phyloP scores from a whole-genome alignment of 1,284 basidiomycete species.

The Takashimella tepidaria region DNA sequence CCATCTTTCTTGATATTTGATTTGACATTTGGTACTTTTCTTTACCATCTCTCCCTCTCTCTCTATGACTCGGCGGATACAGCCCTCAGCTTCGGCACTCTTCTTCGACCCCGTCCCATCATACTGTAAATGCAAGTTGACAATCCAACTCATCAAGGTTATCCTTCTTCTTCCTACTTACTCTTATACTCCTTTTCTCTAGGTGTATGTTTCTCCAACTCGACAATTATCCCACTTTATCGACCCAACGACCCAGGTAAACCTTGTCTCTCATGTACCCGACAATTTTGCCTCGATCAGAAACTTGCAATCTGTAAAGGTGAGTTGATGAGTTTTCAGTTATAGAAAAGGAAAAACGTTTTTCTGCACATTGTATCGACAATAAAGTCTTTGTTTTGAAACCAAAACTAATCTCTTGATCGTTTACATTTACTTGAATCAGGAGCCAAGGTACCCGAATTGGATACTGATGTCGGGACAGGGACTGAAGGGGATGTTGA shows the following conservation, averaged over 20 bases:
- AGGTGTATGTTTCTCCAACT: constrained; percentile 92
- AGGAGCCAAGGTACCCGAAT: constrained; percentile 75
- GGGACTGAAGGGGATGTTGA: constrained; percentile 96
- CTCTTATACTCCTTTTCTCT: neutral
- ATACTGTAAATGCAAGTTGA: constrained; percentile 47
- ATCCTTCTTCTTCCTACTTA: neutral
- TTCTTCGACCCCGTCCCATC: constrained; percentile 37
- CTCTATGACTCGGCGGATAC: too few relatives aligned
- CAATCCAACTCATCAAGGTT: too few relatives aligned
- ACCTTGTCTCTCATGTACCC: constrained; percentile 86
- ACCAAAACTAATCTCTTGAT: too few relatives aligned
- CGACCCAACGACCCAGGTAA: constrained; percentile 76
- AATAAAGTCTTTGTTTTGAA: too few relatives aligned
- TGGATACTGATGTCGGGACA: constrained; percentile 83
- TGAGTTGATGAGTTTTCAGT: constrained; percentile 5
- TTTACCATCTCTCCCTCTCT: too few relatives aligned
- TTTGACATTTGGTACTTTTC: too few relatives aligned
- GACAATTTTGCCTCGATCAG: constrained; percentile 91
- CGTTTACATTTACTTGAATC: constrained; percentile 28
- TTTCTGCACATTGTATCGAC: too few relatives aligned
- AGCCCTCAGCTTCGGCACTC: constrained; percentile 15
- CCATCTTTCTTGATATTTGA: too few relatives aligned
- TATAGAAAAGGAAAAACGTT: too few relatives aligned
- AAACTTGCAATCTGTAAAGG: constrained; percentile 71
- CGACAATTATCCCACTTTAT: constrained; percentile 75